Evolutionary conservation across 1,139 yeast genomes (phyloP).

Genomic region (Saccharomyces hybrid): DNA sequence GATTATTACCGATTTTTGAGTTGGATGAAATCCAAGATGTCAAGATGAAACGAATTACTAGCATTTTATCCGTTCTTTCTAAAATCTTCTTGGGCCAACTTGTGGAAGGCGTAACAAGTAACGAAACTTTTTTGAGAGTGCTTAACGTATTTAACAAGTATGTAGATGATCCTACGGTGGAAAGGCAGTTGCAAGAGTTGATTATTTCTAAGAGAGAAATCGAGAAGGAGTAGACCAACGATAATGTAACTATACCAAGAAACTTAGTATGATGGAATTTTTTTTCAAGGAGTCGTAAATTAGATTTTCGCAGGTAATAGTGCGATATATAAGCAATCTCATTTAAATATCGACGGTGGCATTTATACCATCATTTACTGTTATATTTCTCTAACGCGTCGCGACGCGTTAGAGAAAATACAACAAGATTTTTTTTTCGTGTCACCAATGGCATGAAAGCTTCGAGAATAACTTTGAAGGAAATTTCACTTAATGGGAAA

Average conservation of each 20-base stretch:
- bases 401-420: background rate
- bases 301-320: too few species aligned
- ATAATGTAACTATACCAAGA: background rate
- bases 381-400: background rate
- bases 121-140: conserved; percentile 41
- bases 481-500: background rate
- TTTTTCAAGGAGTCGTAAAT: background rate
- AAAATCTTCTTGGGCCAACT: conserved; percentile 63
- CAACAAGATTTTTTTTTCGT: background rate
- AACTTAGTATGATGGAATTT: background rate
- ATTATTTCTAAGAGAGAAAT: conserved; percentile 32
- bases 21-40: conserved; percentile 48
- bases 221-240: conserved; percentile 13
- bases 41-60: conserved; percentile 41
- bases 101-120: conserved; percentile 36
- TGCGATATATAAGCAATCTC: background rate
- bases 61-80: conserved; percentile 59
- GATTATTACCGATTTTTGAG: conserved; percentile 55
- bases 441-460: conserved; percentile 4
- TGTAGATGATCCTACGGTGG: conserved; percentile 38
- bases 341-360: background rate
- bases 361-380: background rate
- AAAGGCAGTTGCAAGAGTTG: conserved; percentile 35
- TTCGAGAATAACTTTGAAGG: background rate
- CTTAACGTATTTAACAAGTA: conserved; percentile 44